Base-by-base conservation (phyloP, 192 early-diverging fungal genomes). In the Geosiphon pyriformis region DNA sequence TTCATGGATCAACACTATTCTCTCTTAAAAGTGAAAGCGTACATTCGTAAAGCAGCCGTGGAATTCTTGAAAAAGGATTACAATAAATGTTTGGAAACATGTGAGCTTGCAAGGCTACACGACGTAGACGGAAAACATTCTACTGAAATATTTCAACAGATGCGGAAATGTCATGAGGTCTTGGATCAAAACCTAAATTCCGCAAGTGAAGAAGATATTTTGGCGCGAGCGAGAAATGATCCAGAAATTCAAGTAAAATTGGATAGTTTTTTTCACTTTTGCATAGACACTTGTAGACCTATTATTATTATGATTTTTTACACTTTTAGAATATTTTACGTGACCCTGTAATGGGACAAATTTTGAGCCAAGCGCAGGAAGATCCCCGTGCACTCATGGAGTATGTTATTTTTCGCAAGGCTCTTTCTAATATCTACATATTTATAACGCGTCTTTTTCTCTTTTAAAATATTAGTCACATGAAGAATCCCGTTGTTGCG, bases 261-360 rank as follows among this genome's bases (percentile, higher is more conserved):
- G 35, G 12, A 58, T 68, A n/a, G 63, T 31, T 6, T 56, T 23
- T 23, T 59, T n/a, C n/a, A 32, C 22, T 27, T 8, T 29, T 49
- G 2, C 10, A 29, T 1, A n/a, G n/a, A n/a, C n/a, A n/a, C n/a
- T n/a, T 46, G 25, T 50, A 57, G 29, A 18, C 1, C 23, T 42
- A 54, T 31, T 4, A 59, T 68, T 7, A 51, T 8, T 18, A 51
- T 56, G 3, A 29, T 31, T 48, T 1, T 61, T 18, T 50, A 63
- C 8, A 22, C 23, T 55, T 62, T 33, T 20, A 89, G 68, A 78
- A 80, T 61, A 85, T 98, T 65, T 79, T 99, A 73, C 81, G 70
- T 22, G 95, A 99, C 76, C 96, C 96, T 15, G 85, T 92, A 65
- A 99, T 99, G 96, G 90, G 92, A 71, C 84, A 85, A 74, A 98